Conservation (phyloP, 805 yeast species). For the Yarrowia deformans region DNA sequence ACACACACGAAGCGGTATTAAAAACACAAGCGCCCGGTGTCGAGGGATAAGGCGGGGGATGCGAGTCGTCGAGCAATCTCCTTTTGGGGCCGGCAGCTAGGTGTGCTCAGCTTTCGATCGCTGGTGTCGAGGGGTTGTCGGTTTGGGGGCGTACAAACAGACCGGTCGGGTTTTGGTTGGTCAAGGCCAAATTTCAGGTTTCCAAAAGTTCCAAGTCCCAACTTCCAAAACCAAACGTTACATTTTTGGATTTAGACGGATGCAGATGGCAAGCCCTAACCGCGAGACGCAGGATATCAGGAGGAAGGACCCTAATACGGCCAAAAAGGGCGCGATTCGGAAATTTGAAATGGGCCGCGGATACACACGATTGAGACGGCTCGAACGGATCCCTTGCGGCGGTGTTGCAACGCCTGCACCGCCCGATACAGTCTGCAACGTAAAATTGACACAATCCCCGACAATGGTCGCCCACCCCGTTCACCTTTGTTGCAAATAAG, state of each 20-base stretch:
- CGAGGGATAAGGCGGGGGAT: neutral
- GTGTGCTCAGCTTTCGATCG: neutral
- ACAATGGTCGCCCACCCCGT: constrained; percentile 17
- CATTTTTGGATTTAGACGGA: constrained; percentile 26
- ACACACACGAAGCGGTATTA: neutral
- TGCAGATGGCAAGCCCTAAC: constrained; percentile 19
- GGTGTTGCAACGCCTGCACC: neutral
- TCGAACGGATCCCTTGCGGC: no score
- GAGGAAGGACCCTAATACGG: no score
- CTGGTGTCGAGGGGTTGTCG: no score
- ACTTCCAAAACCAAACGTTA: constrained; percentile 34
- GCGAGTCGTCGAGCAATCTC: neutral
- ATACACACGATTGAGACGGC: no score
- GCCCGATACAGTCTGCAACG: neutral
- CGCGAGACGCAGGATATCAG: neutral
- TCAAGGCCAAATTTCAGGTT: constrained; percentile 24
- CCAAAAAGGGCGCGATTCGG: no score
- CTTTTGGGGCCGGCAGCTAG: neutral
- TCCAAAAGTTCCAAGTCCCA: constrained; percentile 39
- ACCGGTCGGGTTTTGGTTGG: constrained; percentile 7
- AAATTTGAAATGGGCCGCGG: no score
- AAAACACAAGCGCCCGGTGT: neutral
- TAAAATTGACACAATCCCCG: neutral
- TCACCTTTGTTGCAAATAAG: constrained; percentile 25
- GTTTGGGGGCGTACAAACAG: neutral